Conservation (phyloP, 495 filamentous ascomycete genomes). For the Oidiodendron maius region DNA sequence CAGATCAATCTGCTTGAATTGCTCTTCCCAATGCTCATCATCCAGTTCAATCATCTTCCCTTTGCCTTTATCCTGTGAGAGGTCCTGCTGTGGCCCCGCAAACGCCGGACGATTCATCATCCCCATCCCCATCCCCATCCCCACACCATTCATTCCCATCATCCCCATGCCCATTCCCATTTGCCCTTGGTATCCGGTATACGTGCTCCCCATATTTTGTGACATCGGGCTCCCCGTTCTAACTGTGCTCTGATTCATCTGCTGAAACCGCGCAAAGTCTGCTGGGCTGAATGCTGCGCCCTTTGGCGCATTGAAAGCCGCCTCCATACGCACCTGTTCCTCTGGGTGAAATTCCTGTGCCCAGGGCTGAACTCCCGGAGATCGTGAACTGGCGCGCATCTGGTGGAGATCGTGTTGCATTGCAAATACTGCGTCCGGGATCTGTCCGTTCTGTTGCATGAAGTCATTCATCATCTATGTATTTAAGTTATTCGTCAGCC, state of each 20-base stretch:
- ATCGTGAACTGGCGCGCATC: slow-evolving; percentile 51
- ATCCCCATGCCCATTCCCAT: slow-evolving; percentile 44
- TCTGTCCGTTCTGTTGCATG: slow-evolving; percentile 62
- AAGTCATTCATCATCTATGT: slow-evolving; percentile 88
- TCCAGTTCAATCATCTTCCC: slow-evolving; percentile 87
- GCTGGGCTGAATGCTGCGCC: slow-evolving; percentile 68
- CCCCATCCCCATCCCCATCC: slow-evolving; percentile 33
- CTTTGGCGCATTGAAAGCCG: slow-evolving; percentile 59
- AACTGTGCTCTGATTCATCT: slow-evolving; percentile 53
- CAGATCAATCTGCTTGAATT: slow-evolving; percentile 85
- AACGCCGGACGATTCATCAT: slow-evolving; percentile 38
- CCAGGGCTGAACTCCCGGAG: slow-evolving; percentile 54
- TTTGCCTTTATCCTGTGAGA: slow-evolving; percentile 70
- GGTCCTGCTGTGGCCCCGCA: slow-evolving; percentile 25
- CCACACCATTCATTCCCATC: slow-evolving; percentile 32
- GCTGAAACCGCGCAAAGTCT: slow-evolving; percentile 82
- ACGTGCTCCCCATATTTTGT: slow-evolving; percentile 45
- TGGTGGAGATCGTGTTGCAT: slow-evolving; percentile 44
- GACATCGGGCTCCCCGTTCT: slow-evolving; percentile 51
- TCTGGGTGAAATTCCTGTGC: slow-evolving; percentile 60
- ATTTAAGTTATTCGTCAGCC: background rate
- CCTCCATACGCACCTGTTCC: slow-evolving; percentile 73
- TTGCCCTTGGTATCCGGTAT: slow-evolving; percentile 41
- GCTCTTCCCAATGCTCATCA: slow-evolving; percentile 90
- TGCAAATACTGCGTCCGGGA: slow-evolving; percentile 44